A percentile compares a stretch with the other conserved stretches of the same genome.
Conservation (phyloP, 805 yeast species). For the Ogataea trehalophila region DNA sequence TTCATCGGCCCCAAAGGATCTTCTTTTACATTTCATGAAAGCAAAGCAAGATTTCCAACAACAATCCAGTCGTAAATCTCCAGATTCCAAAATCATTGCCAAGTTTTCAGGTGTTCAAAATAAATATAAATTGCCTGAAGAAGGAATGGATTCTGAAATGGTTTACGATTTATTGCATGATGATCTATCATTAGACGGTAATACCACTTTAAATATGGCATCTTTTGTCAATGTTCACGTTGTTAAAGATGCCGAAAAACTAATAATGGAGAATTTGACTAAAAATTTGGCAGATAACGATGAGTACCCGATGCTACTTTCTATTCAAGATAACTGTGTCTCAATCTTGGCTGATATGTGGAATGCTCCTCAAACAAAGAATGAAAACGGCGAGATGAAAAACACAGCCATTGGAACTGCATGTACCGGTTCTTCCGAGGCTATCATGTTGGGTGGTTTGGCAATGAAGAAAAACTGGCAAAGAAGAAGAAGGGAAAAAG, state of each 20-base stretch:
- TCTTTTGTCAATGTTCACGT: conserved; percentile 80
- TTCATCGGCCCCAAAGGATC: conserved; percentile 5
- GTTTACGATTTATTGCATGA: conserved; percentile 65
- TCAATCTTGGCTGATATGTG: conserved; percentile 75
- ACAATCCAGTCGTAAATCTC: conserved; percentile 3
- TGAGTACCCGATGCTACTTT: conserved; percentile 84
- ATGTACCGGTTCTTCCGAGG: conserved; percentile 92
- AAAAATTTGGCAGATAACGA: conserved; percentile 91
- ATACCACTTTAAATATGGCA: conserved; percentile 79
- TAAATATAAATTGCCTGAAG: conserved; percentile 56
- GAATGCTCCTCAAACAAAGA: conserved; percentile 52
- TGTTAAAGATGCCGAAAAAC: conserved; percentile 45
- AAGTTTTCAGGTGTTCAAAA: conserved; percentile 35
- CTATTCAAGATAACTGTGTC: conserved; percentile 75
- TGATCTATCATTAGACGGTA: conserved; percentile 78
- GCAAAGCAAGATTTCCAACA: conserved; percentile 16
- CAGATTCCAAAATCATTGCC: conserved; percentile 19
- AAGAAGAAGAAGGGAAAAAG: conserved; percentile 51
- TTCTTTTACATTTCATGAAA: conserved; percentile 15
- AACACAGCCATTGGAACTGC: conserved; percentile 73
- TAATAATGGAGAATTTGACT: conserved; percentile 66
- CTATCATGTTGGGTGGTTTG: conserved; percentile 88
- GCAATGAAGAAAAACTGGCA: conserved; percentile 93
- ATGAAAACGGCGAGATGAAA: conserved; percentile 1
- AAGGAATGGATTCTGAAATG: conserved; percentile 46